Evolutionary conservation across 192 early-diverging fungal genomes (phyloP), one percentile per base, ranked within the genome.

Genomic region (Chytriomyces hyalinus): DNA sequence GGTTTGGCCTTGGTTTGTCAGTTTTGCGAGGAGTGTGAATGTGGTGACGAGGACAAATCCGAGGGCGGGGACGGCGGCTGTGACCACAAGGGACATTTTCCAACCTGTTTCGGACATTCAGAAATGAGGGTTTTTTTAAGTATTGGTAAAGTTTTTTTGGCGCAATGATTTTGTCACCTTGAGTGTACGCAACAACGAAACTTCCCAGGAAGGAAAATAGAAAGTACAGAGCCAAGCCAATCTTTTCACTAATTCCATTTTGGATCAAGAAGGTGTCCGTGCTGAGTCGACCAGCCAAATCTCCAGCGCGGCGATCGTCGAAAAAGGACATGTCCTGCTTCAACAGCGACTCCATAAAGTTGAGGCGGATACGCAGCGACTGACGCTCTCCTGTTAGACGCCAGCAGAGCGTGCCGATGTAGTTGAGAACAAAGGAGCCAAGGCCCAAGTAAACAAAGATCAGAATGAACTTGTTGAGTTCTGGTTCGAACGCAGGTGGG

Each of bases 81-180:
- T 81, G 49, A 97, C 81, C 3, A 97, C 92, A 69, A 95, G 82
- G 43, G 93, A 85, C 73, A 95, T 81, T 73, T 82, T 86, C 93
- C 93, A 94, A 3, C 92, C 93, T 77, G 84, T 77, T 53, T 60
- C 6, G 5, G 13, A 46, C 15, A 48, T 43, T 46, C 4, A 6
- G 44, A 3, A 36, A 57, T 57, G 4, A 20, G 20, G 53, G 0
- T 20, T 57, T n/a, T 3, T 20, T n/a, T 57, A 57, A 4, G 53
- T 2, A 20, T 57, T 20, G 20, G 36, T 36, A 20, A 45, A 68
- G 9, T 68, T 9, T n/a, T 17, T 26, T 26, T 26, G 49, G 67
- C 5, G 46, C 8, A 4, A 6, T 4, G 24, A 15, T 15, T 44
- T 67, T 13, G 44, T 59, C 13, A 71, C 48, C 69, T 26, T 71